These are phyloP conservation scores for Suillus placidus DNA, from an alignment of 768 basidiomycete species.

Conservation along the genomic window DNA sequence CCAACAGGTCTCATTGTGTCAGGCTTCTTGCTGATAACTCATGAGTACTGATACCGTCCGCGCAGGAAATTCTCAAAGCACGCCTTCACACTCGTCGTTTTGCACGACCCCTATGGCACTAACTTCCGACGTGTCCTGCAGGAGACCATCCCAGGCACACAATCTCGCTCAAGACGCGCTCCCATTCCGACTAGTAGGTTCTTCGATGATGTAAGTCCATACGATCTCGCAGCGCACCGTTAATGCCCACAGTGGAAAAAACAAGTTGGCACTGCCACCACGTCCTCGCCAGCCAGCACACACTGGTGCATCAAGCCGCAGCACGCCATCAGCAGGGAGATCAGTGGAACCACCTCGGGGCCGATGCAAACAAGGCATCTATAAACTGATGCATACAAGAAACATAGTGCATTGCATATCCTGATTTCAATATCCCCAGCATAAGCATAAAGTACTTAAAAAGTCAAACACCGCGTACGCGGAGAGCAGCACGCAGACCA, in stretches of 20 bases:
- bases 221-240: background rate
- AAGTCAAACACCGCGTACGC: background rate
- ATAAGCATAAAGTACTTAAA: slow-evolving; percentile 2
- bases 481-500: background rate
- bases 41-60: background rate
- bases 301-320: background rate
- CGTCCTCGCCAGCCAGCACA: background rate
- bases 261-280: too few relatives aligned
- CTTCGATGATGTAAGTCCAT: background rate
- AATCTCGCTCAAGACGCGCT: background rate
- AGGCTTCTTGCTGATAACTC: background rate
- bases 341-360: background rate
- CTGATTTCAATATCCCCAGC: background rate
- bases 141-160: background rate
- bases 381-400: background rate
- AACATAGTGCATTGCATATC: background rate
- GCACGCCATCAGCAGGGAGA: background rate
- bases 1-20: background rate
- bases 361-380: background rate
- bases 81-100: background rate
- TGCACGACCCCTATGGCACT: background rate
- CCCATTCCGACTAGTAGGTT: background rate
- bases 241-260: background rate
- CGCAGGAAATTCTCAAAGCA: background rate
- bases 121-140: background rate